These are phyloP conservation scores for Xylaria cubensis DNA, from an alignment of 495 filamentous ascomycete genomes.

Conservation along the genomic window DNA sequence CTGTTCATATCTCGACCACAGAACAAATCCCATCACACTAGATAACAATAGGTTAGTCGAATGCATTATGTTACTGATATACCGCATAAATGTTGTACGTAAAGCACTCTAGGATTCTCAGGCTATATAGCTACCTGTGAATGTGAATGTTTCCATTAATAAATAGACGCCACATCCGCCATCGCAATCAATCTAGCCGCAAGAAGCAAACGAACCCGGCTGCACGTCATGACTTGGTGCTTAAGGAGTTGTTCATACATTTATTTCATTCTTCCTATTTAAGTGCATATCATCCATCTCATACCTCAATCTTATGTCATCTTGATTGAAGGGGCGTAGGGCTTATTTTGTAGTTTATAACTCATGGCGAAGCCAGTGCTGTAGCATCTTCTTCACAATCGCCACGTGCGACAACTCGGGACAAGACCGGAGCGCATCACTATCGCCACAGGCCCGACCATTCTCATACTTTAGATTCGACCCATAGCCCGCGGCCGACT, in stretches of 20 bases:
- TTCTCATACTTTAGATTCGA: constrained; percentile 33
- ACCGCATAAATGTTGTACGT: background rate
- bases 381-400: constrained; percentile 37
- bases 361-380: constrained; percentile 30
- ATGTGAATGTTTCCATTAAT: background rate
- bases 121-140: too few relatives aligned
- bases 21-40: background rate
- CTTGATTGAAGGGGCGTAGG: background rate
- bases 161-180: constrained; percentile 5
- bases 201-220: background rate
- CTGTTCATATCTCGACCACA: background rate
- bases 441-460: constrained; percentile 32
- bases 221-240: background rate
- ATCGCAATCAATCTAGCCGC: background rate
- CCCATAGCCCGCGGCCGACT: constrained; percentile 18
- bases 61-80: background rate
- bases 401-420: constrained; percentile 30
- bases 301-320: background rate
- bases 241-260: background rate
- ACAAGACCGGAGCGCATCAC: constrained; percentile 32
- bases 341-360: background rate
- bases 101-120: background rate
- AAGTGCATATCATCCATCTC: background rate
- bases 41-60: too few relatives aligned
- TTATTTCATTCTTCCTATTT: background rate